phyloP scores from a whole-genome alignment of 805 yeast species.

The Candida gorgasii region DNA sequence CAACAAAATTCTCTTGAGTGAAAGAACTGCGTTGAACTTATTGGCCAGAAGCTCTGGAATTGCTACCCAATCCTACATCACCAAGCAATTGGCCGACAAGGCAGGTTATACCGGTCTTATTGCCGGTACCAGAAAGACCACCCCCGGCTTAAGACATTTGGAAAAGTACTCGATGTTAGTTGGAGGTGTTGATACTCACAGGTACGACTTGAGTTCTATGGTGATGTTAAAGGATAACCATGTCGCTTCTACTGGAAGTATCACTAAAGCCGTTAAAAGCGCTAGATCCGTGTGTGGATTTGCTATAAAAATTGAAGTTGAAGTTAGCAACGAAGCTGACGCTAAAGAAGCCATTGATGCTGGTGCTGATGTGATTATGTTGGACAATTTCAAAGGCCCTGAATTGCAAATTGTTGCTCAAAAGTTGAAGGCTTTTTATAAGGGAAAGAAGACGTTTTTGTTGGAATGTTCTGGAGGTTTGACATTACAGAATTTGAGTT shows the following conservation, averaged over 20 bases:
- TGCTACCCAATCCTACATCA: conserved; percentile 68
- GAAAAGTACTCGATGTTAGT: conserved; percentile 95
- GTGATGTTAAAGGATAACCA: conserved; percentile 96
- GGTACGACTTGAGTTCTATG: conserved; percentile 91
- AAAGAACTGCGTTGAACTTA: conserved; percentile 81
- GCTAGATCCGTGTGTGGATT: conserved; percentile 88
- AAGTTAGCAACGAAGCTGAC: conserved; percentile 79
- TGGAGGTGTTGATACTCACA: conserved; percentile 91
- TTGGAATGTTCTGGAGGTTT: conserved; percentile 94
- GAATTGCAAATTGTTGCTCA: conserved; percentile 66
- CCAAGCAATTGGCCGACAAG: conserved; percentile 61
- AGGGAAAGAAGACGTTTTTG: conserved; percentile 51
- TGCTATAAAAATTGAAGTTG: conserved; percentile 88
- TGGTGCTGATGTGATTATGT: conserved; percentile 95
- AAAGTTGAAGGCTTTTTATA: conserved; percentile 59
- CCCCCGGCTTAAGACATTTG: conserved; percentile 86
- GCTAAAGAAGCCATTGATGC: conserved; percentile 92
- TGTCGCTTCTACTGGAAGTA: conserved; percentile 89
- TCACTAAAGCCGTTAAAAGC: conserved; percentile 73
- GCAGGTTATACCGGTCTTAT: conserved; percentile 78
- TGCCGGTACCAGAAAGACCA: conserved; percentile 97
- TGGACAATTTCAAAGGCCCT: conserved; percentile 79
- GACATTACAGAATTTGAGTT: conserved; percentile 61
- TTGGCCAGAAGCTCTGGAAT: conserved; percentile 84
- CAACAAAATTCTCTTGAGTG: conserved; percentile 75